These are phyloP conservation scores for Ophiosphaerella narmari DNA, from an alignment of 2,329 filamentous ascomycete genomes.

Conservation along the genomic window DNA sequence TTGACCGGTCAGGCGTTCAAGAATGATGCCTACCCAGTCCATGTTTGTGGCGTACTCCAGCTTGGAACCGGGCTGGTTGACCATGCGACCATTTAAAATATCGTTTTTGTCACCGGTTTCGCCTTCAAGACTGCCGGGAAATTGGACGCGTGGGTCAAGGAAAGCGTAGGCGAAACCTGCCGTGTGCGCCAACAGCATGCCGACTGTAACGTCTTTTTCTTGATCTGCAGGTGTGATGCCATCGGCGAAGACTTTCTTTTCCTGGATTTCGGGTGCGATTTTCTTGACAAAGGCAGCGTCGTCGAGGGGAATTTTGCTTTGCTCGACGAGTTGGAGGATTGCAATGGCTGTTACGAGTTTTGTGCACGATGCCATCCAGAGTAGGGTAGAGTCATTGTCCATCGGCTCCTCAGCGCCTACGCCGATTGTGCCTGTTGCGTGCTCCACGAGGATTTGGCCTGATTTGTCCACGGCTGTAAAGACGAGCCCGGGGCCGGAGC, in stretches of 20 bases:
- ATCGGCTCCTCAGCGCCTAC: slow-evolving; percentile 55
- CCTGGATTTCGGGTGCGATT: slow-evolving; percentile 42
- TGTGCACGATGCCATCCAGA: slow-evolving; percentile 62
- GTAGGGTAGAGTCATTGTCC: slow-evolving; percentile 61
- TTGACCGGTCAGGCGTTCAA: slow-evolving; percentile 52
- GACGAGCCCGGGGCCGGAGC: slow-evolving; percentile 49
- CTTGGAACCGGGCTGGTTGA: slow-evolving; percentile 66
- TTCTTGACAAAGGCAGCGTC: slow-evolving; percentile 40
- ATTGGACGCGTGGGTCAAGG: slow-evolving; percentile 52
- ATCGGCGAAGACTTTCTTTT: slow-evolving; percentile 48
- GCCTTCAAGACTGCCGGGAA: slow-evolving; percentile 59
- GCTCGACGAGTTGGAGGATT: slow-evolving; percentile 44
- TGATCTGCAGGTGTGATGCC: slow-evolving; percentile 44
- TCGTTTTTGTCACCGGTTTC: slow-evolving; percentile 60
- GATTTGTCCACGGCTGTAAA: slow-evolving; percentile 53
- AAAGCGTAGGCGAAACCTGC: slow-evolving; percentile 57
- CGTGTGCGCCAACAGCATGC: slow-evolving; percentile 58
- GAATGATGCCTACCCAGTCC: slow-evolving; percentile 50
- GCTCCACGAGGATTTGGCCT: slow-evolving; percentile 49
- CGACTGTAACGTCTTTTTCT: slow-evolving; percentile 53
- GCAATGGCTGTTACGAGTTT: slow-evolving; percentile 44
- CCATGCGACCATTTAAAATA: slow-evolving; percentile 56
- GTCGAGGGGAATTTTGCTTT: slow-evolving; percentile 43
- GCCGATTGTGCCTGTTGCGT: slow-evolving; percentile 49
- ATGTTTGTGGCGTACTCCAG: slow-evolving; percentile 59